These are phyloP conservation scores for Tuber aestivum DNA, from an alignment of 495 filamentous ascomycete species.

Conservation along the genomic window DNA sequence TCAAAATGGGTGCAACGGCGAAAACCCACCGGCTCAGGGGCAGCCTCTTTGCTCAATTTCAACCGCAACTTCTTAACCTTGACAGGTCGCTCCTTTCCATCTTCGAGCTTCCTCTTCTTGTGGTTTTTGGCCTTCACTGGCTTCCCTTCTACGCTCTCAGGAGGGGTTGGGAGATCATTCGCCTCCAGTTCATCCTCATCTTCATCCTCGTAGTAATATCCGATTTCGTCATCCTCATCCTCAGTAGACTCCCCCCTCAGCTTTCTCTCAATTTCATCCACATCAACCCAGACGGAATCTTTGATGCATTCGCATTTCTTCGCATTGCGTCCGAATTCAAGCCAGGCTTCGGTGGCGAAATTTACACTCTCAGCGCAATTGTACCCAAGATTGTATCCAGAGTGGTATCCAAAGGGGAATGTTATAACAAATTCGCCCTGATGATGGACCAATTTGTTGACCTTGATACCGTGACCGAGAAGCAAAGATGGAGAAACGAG, in stretches of 20 bases:
- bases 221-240: constrained; percentile 73
- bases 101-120: constrained; percentile 47
- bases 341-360: constrained; percentile 89
- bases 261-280: constrained; percentile 89
- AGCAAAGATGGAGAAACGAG: constrained; percentile 90
- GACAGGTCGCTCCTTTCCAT: constrained; percentile 31
- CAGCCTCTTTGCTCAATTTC: constrained; percentile 53
- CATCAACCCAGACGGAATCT: constrained; percentile 97
- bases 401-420: constrained; percentile 97
- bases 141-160: constrained; percentile 59
- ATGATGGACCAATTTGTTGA: constrained; percentile 91
- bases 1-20: constrained; percentile 40
- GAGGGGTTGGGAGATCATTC: constrained; percentile 68
- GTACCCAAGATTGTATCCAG: constrained; percentile 95
- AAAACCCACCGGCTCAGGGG: constrained; percentile 58
- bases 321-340: constrained; percentile 91
- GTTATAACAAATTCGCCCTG: constrained; percentile 98
- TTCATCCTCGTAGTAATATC: constrained; percentile 57
- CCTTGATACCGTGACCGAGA: constrained; percentile 82
- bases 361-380: constrained; percentile 99
- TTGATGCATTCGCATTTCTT: constrained; percentile 90
- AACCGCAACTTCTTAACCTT: constrained; percentile 66
- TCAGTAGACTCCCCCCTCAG: constrained; percentile 87
- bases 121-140: constrained; percentile 53
- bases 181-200: constrained; percentile 51